Evolutionary conservation across 306 rosid species (phyloP), one percentile per base, ranked within the genome.

Genomic region (Delonix regia): DNA sequence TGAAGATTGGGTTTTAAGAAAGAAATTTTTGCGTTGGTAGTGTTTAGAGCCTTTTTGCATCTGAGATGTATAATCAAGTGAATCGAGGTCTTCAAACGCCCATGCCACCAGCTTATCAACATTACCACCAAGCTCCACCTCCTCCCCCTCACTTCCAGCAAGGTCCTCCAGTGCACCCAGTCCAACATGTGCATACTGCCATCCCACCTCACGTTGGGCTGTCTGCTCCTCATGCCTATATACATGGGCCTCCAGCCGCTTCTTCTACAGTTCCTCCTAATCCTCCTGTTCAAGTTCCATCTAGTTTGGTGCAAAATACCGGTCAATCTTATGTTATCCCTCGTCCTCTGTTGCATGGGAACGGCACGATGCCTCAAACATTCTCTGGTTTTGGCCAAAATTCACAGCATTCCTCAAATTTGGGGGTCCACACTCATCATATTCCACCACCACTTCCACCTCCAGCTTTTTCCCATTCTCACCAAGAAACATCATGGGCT

Each of bases 61-160:
- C 73, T 36, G 66, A 72, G 55, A 91, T 92, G 97, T 85, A 90
- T 84, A 91, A 90, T 83, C 95, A 90, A 81, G 79, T 77, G 76
- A 91, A 87, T 85, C 80, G 82, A 10, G 85, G 87, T 51, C 24
- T 81, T 71, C 83, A 39, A 34, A 84, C 80, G 24, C 89, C 89
- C 8, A 21, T 74, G 53, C 85, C 87, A 14, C 84, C 84, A 42
- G 60, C 83, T 33, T 83, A 89, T 76, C 94, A 84, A 77, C 89
- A 86, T 79, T 73, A 57, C 53, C 85, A 75, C 12, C 91, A 78
- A 63, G 77, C 69, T 67, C 86, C 72, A 2, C 82, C 69, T 15
- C 84, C 82, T 1, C 65, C 77, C 18, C 33, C 78, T 21, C 87
- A 76, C 24, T 69, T 68, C 49, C 87, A 72, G 39, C 85, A 61